These are phyloP conservation scores for Candida fluviatilis DNA, from an alignment of 805 yeast species.

Conservation along the genomic window DNA sequence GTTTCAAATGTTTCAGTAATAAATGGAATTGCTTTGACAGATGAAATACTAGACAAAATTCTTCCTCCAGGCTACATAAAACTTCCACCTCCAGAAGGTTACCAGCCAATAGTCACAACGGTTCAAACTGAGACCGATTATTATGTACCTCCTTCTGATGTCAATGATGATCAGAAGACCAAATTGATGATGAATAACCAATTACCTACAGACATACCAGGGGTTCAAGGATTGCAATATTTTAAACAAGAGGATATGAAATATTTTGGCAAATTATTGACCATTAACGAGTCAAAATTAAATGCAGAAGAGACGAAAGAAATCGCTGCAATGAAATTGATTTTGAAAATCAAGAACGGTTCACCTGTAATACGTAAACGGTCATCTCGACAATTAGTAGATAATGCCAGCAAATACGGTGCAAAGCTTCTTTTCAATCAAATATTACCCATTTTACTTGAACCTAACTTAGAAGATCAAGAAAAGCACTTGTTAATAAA, in stretches of 20 bases:
- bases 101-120: constrained; percentile 25
- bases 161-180: constrained; percentile 18
- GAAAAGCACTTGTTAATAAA: constrained; percentile 83
- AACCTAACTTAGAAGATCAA: constrained; percentile 67
- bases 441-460: constrained; percentile 73
- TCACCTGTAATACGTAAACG: constrained; percentile 60
- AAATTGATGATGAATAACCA: constrained; percentile 12
- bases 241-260: constrained; percentile 70
- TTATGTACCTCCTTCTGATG: constrained; percentile 49
- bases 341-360: constrained; percentile 78
- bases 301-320: constrained; percentile 53
- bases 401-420: constrained; percentile 61
- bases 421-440: constrained; percentile 64
- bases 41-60: constrained; percentile 42
- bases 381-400: constrained; percentile 64
- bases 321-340: constrained; percentile 54
- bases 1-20: constrained; percentile 23
- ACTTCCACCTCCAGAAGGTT: constrained; percentile 41
- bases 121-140: constrained; percentile 29
- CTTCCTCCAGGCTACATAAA: constrained; percentile 51
- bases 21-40: constrained; percentile 35
- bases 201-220: constrained; percentile 56
- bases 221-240: constrained; percentile 58
- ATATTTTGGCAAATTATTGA: constrained; percentile 58
- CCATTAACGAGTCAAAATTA: constrained; percentile 18